Base-by-base conservation (phyloP, 352 stramenopile species). In the Phytophthora rubi region DNA sequence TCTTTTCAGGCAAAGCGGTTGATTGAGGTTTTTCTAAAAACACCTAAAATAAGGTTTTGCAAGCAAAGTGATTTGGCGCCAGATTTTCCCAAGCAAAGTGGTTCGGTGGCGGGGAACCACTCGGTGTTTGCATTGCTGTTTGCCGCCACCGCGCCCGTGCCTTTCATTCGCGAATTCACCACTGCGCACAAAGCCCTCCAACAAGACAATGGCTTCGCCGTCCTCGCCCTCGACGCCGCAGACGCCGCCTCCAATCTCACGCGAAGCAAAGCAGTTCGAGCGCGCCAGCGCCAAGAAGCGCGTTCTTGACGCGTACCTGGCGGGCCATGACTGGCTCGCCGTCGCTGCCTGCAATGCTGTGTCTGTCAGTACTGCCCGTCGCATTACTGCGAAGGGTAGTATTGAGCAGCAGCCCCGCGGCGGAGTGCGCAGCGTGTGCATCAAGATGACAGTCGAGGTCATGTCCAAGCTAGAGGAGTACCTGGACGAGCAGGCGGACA, bases 231-330 rank as follows among this genome's bases (percentile, higher is more conserved):
- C 15, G 4, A 48, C 42, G 4, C 42, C 16, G 6, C 15, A 23
- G 42, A 48, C 42, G 15, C 42, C 42, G 15, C 42, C 42, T 6
- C 6, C 42, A n/a, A n/a, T 48, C 15, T 48, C 42, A 48, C 42
- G 42, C 15, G 42, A 48, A n/a, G 42, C 42, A 4, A 48, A 48
- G 42, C 42, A 48, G 42, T 23, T 21, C 42, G 42, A 23, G 15
- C 42, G 42, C 15, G 42, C 42, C 42, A 23, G 16, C 42, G 15
- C 42, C 42, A 48, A 48, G 15, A 48, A 48, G 15, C 15, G 42
- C 15, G 42, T 48, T 48, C 42, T 48, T 48, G 42, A 48, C 42
- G 42, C 42, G 42, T 48, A 48, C 42, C 42, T 48, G 4, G 42
- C 42, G 42, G 42, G 15, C 16, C 42, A 48, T 10, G 15, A 48